phyloP scores from a whole-genome alignment of 805 yeast genomes.

The Tetrapisispora pingtungensis region DNA sequence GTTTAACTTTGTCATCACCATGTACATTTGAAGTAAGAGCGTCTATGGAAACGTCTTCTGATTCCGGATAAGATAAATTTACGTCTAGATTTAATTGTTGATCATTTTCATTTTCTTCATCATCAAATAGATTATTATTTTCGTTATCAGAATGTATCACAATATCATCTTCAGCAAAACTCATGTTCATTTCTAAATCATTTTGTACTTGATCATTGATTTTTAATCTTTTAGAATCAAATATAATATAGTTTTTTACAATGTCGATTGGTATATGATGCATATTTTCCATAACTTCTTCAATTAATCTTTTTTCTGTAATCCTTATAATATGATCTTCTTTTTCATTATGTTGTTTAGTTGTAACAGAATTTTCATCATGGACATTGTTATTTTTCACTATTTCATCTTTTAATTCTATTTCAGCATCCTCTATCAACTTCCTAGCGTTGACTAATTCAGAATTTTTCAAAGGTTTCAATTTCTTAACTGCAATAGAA shows the following conservation, averaged over 20 bases:
- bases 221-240: slow-evolving; percentile 17
- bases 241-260: slow-evolving; percentile 10
- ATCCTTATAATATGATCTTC: background rate
- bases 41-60: slow-evolving; percentile 1
- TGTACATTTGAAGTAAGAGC: background rate
- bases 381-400: slow-evolving; percentile 6
- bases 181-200: slow-evolving; percentile 19
- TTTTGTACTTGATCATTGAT: background rate
- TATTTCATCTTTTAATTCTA: slow-evolving; percentile 7
- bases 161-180: slow-evolving; percentile 13
- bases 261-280: slow-evolving; percentile 15
- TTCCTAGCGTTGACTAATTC: slow-evolving; percentile 9
- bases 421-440: slow-evolving; percentile 14
- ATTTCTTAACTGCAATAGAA: background rate
- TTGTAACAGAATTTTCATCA: slow-evolving; percentile 4
- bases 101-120: slow-evolving; percentile 8
- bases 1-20: slow-evolving; percentile 9
- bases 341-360: slow-evolving; percentile 15
- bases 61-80: slow-evolving; percentile 5
- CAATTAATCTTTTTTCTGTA: slow-evolving; percentile 16
- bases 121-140: slow-evolving; percentile 3
- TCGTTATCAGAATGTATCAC: slow-evolving; percentile 1
- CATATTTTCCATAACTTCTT: slow-evolving; percentile 12
- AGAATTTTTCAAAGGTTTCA: slow-evolving; percentile 7
- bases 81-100: slow-evolving; percentile 11